A percentile compares a stretch with the other conserved stretches of the same genome.
Evolutionary conservation across 129 eudicot genomes (phyloP).

Genomic region (Sambucus nigra): DNA sequence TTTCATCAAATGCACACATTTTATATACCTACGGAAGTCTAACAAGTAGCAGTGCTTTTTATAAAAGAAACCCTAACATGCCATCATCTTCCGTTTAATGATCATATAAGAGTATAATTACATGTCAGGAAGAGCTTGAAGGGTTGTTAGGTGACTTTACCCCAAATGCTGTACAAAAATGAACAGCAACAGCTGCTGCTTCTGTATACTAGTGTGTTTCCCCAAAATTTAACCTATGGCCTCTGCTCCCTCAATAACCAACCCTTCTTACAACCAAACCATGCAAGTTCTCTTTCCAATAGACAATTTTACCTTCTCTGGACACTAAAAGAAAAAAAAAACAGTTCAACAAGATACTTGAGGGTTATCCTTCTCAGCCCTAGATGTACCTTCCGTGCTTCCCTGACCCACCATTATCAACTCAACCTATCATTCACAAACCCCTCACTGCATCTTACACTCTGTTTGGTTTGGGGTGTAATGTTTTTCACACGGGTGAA

Average conservation of each 20-base stretch:
- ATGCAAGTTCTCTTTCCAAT: conserved; percentile 26
- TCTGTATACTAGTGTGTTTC: conserved; percentile 8
- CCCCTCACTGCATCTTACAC: conserved; percentile 10
- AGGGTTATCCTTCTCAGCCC: conserved; percentile 42
- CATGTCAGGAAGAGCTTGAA: conserved; percentile 37
- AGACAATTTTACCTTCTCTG: conserved; percentile 14
- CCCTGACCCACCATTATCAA: conserved; percentile 2
- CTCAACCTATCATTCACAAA: conserved; percentile 6
- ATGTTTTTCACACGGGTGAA: too few species aligned
- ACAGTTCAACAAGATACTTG: conserved; percentile 17
- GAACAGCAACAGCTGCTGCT: conserved; percentile 17
- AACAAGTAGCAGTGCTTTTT: not conserved
- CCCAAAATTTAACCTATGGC: conserved; percentile 9
- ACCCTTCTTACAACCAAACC: conserved; percentile 46
- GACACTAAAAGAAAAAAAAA: conserved; percentile 4
- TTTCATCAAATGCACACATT: not conserved
- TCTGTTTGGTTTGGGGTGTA: too few species aligned
- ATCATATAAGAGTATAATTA: conserved; percentile 29
- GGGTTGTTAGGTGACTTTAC: conserved; percentile 16
- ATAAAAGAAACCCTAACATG: not conserved
- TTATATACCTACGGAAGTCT: not conserved
- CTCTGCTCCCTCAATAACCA: conserved; percentile 19
- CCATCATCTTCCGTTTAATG: not conserved
- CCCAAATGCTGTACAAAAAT: conserved; percentile 35
- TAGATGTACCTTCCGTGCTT: conserved; percentile 22